phyloP scores from a whole-genome alignment of 257 asterid species.

The Agastache rugosa region DNA sequence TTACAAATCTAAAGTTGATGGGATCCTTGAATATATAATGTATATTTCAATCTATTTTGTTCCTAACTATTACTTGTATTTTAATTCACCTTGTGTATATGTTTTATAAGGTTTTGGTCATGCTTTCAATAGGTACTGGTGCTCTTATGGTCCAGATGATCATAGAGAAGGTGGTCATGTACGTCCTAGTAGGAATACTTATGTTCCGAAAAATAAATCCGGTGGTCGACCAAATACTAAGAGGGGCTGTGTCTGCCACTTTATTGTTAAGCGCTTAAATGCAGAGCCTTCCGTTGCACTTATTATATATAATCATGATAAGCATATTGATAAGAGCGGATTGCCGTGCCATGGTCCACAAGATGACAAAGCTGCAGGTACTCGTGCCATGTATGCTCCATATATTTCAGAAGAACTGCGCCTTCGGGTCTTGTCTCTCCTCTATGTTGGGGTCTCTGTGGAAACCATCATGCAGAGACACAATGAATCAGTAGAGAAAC shows the following conservation, averaged over 20 bases:
- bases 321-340: constrained; percentile 87
- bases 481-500: constrained; percentile 85
- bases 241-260: constrained; percentile 97
- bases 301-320: constrained; percentile 79
- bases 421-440: constrained; percentile 83
- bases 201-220: constrained; percentile 74
- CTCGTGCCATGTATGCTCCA: constrained; percentile 98
- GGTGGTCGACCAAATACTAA: constrained; percentile 97
- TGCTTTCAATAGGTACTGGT: constrained; percentile 79
- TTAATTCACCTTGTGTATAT: background rate
- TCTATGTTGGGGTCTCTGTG: constrained; percentile 95
- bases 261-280: constrained; percentile 84
- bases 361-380: constrained; percentile 86
- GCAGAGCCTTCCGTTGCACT: constrained; percentile 96
- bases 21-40: constrained; percentile 90
- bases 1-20: constrained; percentile 94
- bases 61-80: constrained; percentile 18
- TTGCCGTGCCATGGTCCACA: constrained; percentile 95
- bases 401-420: constrained; percentile 96
- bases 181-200: constrained; percentile 87
- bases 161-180: constrained; percentile 87
- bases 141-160: constrained; percentile 99
- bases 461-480: constrained; percentile 99
- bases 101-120: no score
- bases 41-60: constrained; percentile 41